Evolutionary conservation across 441 rosid genomes (phyloP), one percentile per base, ranked within the genome.

Genomic region (Brassica balearica): DNA sequence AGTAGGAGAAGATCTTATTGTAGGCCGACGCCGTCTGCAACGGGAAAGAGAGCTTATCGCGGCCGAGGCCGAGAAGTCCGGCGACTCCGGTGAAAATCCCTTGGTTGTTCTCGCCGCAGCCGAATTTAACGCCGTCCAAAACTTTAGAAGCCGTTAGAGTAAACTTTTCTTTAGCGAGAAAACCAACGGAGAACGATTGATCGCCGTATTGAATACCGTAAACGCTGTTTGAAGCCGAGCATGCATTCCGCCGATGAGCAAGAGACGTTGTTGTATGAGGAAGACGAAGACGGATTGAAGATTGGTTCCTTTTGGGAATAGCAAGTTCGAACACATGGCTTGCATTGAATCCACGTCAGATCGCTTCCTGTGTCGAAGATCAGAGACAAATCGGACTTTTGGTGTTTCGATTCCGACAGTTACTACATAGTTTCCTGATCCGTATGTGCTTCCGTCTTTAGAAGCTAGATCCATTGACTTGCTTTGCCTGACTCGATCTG

Each of bases 31-130:
- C 88, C 0, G 95, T 90, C 82, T 95, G 99, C 4, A 89, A 83
- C 61, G 93, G 88, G 1, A 90, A 36, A 0, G 99, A 92, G 17
- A 95, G 77, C 36, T 81, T 75, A 59, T 86, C 85, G 1, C 91
- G 89, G 51, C 97, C 99, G 1, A 95, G 92, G 0, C 98, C 98
- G 5, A 92, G 83, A 48, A 92, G 66, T 0, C 97, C 97, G 4
- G 93, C 96, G 0, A 88, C 77, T 5, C 90, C 86, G 0, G 86
- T 87, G 62, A 88, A 95, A 4, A 90, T 85, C n/a, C 98, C 98
- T 1, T 63, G 85, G 69, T 88, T 91, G 76, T 85, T 84, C 71
- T 88, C 86, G 23, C 97, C 94, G 62, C 98, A 95, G 0, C 98
- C 97, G 63, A 95, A 91, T 29, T 77, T 62, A 76, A 95, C 78